Evolutionary conservation across 495 filamentous ascomycete genomes (phyloP).

Genomic region (Penicillium soppii): DNA sequence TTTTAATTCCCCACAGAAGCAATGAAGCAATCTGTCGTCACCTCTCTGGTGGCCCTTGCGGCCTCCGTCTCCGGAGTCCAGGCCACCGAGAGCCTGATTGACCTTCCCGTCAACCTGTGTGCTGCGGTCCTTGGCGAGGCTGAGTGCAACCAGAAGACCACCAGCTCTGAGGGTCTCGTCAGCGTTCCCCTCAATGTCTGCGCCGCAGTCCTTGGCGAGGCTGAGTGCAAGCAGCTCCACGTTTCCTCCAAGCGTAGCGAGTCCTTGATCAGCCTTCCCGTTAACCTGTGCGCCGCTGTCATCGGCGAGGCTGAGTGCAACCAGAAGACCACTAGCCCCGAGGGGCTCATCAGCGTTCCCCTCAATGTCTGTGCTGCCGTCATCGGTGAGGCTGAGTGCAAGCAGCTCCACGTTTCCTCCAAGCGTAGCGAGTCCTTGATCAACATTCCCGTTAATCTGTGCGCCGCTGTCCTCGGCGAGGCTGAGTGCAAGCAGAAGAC

Average conservation of each 20-base stretch:
- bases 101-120: conserved; percentile 27
- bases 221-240: background rate
- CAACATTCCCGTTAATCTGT: conserved; percentile 12
- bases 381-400: background rate
- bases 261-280: background rate
- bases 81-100: conserved; percentile 24
- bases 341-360: background rate
- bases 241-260: background rate
- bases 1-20: conserved; percentile 4
- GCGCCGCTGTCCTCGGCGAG: conserved; percentile 10
- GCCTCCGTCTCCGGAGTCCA: conserved; percentile 18
- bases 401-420: background rate
- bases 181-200: background rate
- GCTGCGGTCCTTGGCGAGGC: conserved; percentile 24
- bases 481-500: conserved; percentile 11
- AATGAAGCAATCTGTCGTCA: conserved; percentile 33
- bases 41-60: conserved; percentile 26
- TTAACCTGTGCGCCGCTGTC: background rate
- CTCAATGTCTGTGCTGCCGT: background rate
- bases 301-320: background rate
- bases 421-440: conserved; percentile 1
- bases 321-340: background rate
- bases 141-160: conserved; percentile 23
- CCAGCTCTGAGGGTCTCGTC: background rate
- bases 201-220: background rate